phyloP scores from a whole-genome alignment of 2,329 filamentous ascomycete species.

The Shiraia sp. region DNA sequence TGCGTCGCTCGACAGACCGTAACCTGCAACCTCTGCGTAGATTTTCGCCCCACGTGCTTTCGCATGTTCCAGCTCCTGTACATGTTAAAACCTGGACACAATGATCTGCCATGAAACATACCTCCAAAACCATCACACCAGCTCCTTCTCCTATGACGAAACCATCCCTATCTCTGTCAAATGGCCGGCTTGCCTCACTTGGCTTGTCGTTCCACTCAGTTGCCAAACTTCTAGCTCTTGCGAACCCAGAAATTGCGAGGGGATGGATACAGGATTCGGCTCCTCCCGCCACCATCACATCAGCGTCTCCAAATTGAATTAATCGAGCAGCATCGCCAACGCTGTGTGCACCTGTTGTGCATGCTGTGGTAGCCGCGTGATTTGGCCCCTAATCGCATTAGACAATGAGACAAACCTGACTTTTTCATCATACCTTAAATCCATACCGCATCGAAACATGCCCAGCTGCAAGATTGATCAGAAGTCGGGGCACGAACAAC shows the following conservation, averaged over 20 bases:
- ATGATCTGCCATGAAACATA: conserved; percentile 26
- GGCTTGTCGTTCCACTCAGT: conserved; percentile 79
- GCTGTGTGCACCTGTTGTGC: conserved; percentile 93
- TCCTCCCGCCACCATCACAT: conserved; percentile 96
- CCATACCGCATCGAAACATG: conserved; percentile 93
- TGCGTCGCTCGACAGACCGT: conserved; percentile 88
- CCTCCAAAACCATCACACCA: conserved; percentile 82
- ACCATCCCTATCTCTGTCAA: conserved; percentile 76
- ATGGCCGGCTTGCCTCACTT: conserved; percentile 75
- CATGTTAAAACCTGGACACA: conserved; percentile 6
- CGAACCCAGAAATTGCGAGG: conserved; percentile 88
- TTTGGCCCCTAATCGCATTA: conserved; percentile 70
- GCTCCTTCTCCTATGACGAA: conserved; percentile 95
- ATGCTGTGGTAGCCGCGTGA: conserved; percentile 90
- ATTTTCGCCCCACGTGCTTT: conserved; percentile 76
- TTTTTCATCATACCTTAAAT: conserved; percentile 58
- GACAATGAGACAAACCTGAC: neutral
- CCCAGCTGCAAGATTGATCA: conserved; percentile 94
- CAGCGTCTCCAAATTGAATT: conserved; percentile 86
- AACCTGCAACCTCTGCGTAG: conserved; percentile 87
- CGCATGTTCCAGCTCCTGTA: conserved; percentile 80
- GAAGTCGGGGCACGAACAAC: conserved; percentile 85
- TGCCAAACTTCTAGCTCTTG: conserved; percentile 81
- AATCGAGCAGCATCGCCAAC: conserved; percentile 93
- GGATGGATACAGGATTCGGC: conserved; percentile 96